phyloP scores from a whole-genome alignment of 257 asterid species.

The Solanum bulbocastanum region DNA sequence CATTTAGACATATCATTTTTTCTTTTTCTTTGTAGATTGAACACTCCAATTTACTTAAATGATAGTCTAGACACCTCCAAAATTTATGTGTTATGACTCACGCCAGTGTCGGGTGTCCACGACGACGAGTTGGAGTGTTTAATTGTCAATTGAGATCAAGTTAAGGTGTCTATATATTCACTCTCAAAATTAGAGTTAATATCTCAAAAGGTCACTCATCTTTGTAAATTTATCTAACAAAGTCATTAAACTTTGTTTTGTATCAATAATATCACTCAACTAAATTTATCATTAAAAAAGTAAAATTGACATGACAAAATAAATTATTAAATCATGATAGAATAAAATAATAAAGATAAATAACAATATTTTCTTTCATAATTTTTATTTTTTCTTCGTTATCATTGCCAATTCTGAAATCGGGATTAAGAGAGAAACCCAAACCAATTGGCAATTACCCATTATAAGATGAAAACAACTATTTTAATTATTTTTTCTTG shows the following conservation, averaged over 20 bases:
- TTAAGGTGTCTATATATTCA: background rate
- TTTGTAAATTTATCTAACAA: too few relatives aligned
- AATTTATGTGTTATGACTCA: background rate
- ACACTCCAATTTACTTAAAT: background rate
- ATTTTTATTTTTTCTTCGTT: background rate
- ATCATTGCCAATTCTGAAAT: too few relatives aligned
- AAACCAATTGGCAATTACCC: too few relatives aligned
- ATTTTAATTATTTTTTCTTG: background rate
- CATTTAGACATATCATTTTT: background rate
- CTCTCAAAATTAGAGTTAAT: background rate
- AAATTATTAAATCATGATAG: background rate
- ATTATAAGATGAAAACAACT: too few relatives aligned
- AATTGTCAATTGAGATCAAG: background rate
- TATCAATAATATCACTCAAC: background rate
- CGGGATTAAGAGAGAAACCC: too few relatives aligned
- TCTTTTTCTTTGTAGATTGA: background rate
- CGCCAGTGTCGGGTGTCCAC: background rate
- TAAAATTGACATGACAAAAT: background rate
- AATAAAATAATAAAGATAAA: too few relatives aligned
- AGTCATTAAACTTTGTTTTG: background rate
- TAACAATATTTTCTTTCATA: background rate
- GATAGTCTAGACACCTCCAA: background rate
- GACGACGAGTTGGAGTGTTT: background rate
- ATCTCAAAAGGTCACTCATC: background rate
- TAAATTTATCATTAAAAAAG: too few relatives aligned